phyloP scores from a whole-genome alignment of 768 basidiomycete species.

The Serendipita sp. region DNA sequence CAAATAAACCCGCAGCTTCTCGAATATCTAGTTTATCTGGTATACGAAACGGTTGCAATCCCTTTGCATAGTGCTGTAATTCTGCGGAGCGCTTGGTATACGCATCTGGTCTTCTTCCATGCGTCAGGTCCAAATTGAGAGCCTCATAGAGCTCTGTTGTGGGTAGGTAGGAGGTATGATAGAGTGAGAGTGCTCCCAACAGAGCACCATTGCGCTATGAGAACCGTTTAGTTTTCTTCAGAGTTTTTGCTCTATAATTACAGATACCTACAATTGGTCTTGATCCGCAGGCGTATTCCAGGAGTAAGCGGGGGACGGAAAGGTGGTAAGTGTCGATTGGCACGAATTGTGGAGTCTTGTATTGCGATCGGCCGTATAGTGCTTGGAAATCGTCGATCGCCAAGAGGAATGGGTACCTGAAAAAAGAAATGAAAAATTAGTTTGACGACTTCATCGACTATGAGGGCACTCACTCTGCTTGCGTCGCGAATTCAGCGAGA shows the following conservation, averaged over 20 bases:
- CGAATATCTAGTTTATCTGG: slow-evolving; percentile 42
- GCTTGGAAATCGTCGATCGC: slow-evolving; percentile 85
- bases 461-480: slow-evolving; percentile 43
- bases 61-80: slow-evolving; percentile 38
- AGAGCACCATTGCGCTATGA: slow-evolving; percentile 52
- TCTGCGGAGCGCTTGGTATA: slow-evolving; percentile 39
- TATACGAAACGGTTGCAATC: slow-evolving; percentile 33
- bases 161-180: slow-evolving; percentile 41
- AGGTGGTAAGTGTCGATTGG: slow-evolving; percentile 62
- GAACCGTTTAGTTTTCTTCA: neutral
- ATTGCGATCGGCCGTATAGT: slow-evolving; percentile 48
- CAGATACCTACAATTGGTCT: slow-evolving; percentile 44
- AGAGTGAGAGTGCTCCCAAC: slow-evolving; percentile 50
- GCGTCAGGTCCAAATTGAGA: slow-evolving; percentile 28
- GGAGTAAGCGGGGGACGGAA: slow-evolving; percentile 55
- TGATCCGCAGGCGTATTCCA: slow-evolving; percentile 65
- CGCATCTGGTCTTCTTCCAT: slow-evolving; percentile 30
- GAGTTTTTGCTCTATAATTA: neutral
- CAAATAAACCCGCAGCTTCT: slow-evolving; percentile 64
- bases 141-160: slow-evolving; percentile 51
- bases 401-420: slow-evolving; percentile 60
- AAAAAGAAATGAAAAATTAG: neutral
- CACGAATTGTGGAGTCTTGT: slow-evolving; percentile 59
- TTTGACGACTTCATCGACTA: neutral
- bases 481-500: slow-evolving; percentile 44